Evolutionary conservation across 1,284 basidiomycete genomes (phyloP), one percentile per base, ranked within the genome.

Genomic region (Grifola frondosa): DNA sequence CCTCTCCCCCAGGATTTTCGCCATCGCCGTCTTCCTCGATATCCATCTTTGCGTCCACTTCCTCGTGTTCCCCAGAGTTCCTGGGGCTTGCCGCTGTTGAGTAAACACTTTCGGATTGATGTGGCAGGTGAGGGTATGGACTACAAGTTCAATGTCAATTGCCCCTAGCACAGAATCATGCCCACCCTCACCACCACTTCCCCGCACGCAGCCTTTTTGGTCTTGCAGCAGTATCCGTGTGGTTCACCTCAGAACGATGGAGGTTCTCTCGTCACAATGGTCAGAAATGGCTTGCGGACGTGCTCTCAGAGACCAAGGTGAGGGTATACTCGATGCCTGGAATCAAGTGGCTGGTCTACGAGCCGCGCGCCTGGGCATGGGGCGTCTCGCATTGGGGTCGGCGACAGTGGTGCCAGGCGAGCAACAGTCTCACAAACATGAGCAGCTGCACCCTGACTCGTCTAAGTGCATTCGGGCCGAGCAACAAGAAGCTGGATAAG

Each of bases 161-260:
- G n/a, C n/a, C n/a, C n/a, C 2, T 53, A 89, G 82, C 67, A 76
- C 36, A 52, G 45, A 15, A 65, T 82, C 32, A 86, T 84, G 2
- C 80, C 77, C n/a, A 80, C 76, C 1, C 70, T 88, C 40, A 88
- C 87, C 3, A 84, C 86, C 5, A 77, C 23, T 78, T 88, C 53
- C 88, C 85, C n/a, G 74, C 73, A 12, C 79, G 84, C 55, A 88
- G 85, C 19, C 84, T 82, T 17, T 83, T 88, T 52, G 87, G 87
- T 37, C 75, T 89, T 15, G 68, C 74, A 16, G 85, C 84, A 7
- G 85, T 89, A 8, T 87, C 85, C 2, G 68, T 78, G 2, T 89
- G 87, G 87, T 88, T 90, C 59, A 77, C 78, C 6, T 84, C 80
- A 6, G 86, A 89, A 61, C 77, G 84, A 17, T 85, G 78, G 76